Conservation (phyloP, 495 filamentous ascomycete species). For the Neurospora sp. region DNA sequence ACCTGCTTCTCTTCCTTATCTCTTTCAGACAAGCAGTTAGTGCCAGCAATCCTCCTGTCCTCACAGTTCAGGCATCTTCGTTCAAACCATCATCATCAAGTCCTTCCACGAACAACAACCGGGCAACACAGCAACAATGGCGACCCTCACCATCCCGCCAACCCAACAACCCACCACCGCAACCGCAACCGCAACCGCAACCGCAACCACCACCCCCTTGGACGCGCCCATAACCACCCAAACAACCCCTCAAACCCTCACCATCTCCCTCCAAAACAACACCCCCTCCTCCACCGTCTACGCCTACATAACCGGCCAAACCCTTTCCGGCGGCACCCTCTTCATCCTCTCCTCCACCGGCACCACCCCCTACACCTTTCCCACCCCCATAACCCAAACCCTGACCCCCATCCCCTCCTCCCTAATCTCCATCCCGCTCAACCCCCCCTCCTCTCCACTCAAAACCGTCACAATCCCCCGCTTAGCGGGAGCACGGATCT, state of each 20-base stretch:
- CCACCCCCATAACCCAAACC: constrained; percentile 15
- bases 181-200: background rate
- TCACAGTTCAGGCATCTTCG: background rate
- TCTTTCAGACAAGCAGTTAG: background rate
- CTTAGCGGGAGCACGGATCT: constrained; percentile 57
- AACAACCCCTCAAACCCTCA: constrained; percentile 24
- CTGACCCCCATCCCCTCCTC: constrained; percentile 28
- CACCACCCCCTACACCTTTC: constrained; percentile 22
- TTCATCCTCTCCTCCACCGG: constrained; percentile 53
- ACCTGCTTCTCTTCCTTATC: background rate
- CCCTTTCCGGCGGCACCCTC: constrained; percentile 47
- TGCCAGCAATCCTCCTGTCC: background rate
- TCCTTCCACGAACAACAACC: background rate
- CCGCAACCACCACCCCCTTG: constrained; percentile 8
- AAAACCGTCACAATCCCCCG: constrained; percentile 53
- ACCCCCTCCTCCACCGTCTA: constrained; percentile 51
- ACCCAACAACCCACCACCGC: background rate
- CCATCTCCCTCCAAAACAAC: constrained; percentile 53
- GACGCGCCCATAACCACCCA: constrained; percentile 11
- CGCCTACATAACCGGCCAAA: constrained; percentile 61
- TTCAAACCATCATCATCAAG: background rate
- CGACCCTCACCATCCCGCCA: background rate
- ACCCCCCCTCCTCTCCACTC: constrained; percentile 36
- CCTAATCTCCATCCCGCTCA: constrained; percentile 54
- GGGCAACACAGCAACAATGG: background rate